These are phyloP conservation scores for Monilinia laxa DNA, from an alignment of 2,329 filamentous ascomycete genomes.

Conservation along the genomic window DNA sequence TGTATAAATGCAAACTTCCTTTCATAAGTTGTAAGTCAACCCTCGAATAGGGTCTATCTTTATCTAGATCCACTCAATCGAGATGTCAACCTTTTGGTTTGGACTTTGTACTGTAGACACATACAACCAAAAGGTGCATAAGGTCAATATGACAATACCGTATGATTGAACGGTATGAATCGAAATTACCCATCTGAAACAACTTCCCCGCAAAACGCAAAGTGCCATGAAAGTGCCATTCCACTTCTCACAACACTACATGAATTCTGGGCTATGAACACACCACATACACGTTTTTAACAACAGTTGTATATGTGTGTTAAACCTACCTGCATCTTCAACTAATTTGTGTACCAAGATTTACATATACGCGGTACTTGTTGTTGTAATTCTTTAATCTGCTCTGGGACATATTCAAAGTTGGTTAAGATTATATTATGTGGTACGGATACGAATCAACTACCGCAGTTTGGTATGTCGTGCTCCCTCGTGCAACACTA, in stretches of 20 bases:
- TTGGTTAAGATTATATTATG: neutral
- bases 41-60: too few relatives aligned
- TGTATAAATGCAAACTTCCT: neutral
- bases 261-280: neutral
- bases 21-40: conserved; percentile 5
- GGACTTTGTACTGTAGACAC: neutral
- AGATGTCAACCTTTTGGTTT: neutral
- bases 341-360: neutral
- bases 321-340: neutral
- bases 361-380: neutral
- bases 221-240: conserved; percentile 1
- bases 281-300: conserved; percentile 12
- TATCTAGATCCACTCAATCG: neutral
- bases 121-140: too few relatives aligned
- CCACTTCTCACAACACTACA: neutral
- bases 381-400: neutral
- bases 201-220: conserved; percentile 21
- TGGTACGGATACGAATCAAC: conserved; percentile 4
- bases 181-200: conserved; percentile 18
- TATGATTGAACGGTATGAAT: neutral
- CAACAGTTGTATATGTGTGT: too few relatives aligned
- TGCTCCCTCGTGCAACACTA: neutral
- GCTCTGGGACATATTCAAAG: neutral
- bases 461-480: neutral
- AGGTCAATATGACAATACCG: too few relatives aligned